These are phyloP conservation scores for Penicillium hesseltinei DNA, from an alignment of 2,329 filamentous ascomycete genomes.

Conservation along the genomic window DNA sequence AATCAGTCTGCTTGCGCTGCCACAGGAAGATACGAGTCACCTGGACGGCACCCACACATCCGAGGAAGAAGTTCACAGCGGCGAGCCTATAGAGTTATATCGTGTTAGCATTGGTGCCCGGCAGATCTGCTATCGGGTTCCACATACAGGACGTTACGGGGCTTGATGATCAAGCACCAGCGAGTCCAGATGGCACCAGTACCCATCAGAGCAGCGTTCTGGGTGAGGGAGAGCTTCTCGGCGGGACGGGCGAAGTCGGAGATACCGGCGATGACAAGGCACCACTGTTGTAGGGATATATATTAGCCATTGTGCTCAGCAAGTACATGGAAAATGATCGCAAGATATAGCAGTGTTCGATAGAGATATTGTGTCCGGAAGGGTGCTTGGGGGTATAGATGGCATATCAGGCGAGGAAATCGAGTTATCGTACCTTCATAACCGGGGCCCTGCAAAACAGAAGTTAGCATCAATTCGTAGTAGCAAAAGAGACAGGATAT, in stretches of 20 bases:
- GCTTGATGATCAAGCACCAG: conserved; percentile 97
- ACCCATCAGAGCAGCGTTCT: conserved; percentile 84
- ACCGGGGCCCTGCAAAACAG: conserved; percentile 70
- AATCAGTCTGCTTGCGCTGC: conserved; percentile 55
- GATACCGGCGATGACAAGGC: conserved; percentile 85
- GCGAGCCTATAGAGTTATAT: conserved; percentile 61
- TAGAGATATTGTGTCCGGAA: not conserved
- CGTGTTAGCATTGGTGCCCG: conserved; percentile 11
- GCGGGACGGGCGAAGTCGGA: conserved; percentile 88
- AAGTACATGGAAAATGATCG: not conserved
- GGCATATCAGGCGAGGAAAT: conserved; percentile 8
- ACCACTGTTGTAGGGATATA: conserved; percentile 61
- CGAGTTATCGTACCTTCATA: conserved; percentile 65
- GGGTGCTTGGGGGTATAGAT: not conserved
- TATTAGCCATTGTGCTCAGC: conserved; percentile 3
- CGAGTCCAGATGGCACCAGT: conserved; percentile 97
- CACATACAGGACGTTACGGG: conserved; percentile 80
- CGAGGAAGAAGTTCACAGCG: conserved; percentile 97
- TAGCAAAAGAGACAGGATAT: not conserved
- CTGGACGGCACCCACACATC: conserved; percentile 80
- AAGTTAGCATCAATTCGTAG: conserved; percentile 14
- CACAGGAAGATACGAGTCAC: conserved; percentile 71
- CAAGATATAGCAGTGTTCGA: not conserved
- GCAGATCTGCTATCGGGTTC: not conserved
- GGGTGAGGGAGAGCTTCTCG: conserved; percentile 87